Conservation (phyloP, 140 eudicot species). For the Ambrosia hybrid region DNA sequence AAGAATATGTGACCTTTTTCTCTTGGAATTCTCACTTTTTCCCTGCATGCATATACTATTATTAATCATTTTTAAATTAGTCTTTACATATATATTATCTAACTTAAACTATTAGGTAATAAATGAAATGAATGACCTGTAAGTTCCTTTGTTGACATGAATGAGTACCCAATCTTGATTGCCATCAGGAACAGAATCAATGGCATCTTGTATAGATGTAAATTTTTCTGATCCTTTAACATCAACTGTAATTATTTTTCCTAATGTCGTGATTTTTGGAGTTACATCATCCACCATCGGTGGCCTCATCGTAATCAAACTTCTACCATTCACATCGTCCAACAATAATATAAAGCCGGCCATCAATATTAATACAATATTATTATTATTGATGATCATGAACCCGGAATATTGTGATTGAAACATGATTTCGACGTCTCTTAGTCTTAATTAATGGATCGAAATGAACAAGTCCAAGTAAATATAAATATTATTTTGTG, state of each 20-base stretch:
- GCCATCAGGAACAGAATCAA: constrained; percentile 68
- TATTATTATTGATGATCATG: too few species aligned
- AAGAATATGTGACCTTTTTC: constrained; percentile 52
- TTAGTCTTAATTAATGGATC: too few species aligned
- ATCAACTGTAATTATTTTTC: constrained; percentile 49
- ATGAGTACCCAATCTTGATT: constrained; percentile 67
- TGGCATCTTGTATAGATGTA: constrained; percentile 67
- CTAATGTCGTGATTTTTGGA: constrained; percentile 29
- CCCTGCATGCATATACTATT: constrained; percentile 26
- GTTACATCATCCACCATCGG: constrained; percentile 44
- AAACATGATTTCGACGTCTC: constrained; percentile 5
- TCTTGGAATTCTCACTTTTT: constrained; percentile 68
- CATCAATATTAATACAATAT: background rate
- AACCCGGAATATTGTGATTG: background rate
- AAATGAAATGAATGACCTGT: constrained; percentile 36
- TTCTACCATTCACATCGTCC: constrained; percentile 37
- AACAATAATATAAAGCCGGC: constrained; percentile 16
- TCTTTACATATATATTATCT: too few species aligned
- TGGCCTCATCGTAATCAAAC: constrained; percentile 22
- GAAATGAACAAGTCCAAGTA: background rate
- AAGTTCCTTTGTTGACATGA: constrained; percentile 62
- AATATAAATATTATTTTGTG: background rate
- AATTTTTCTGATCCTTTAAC: constrained; percentile 54
- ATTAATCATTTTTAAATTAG: too few species aligned
- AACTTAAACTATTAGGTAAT: too few species aligned